Conservation (phyloP, 208 protist genomes). For the Naegleria gruberi region DNA sequence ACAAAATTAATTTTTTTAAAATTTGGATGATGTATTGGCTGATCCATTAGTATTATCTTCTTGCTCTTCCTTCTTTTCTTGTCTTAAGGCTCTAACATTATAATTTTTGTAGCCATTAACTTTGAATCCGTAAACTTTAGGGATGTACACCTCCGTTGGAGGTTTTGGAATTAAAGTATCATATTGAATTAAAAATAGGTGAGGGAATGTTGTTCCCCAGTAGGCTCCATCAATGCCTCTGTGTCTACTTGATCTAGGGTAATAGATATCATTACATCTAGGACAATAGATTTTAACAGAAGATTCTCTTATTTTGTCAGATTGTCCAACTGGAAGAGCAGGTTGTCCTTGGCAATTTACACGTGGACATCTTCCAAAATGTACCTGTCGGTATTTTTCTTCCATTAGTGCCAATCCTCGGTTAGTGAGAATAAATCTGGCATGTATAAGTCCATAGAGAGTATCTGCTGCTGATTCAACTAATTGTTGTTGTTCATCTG, state of each 20-base stretch:
- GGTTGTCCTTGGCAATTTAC: conserved; percentile 89
- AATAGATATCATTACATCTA: conserved; percentile 92
- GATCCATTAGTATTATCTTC: background rate
- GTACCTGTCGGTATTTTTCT: conserved; percentile 83
- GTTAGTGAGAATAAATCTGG: conserved; percentile 92
- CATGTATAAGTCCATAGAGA: conserved; percentile 97
- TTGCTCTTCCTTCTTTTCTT: background rate
- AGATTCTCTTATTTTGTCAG: conserved; percentile 79
- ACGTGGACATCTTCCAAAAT: conserved; percentile 91
- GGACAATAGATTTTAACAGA: conserved; percentile 93
- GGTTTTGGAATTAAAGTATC: conserved; percentile 50
- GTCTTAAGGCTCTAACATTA: background rate
- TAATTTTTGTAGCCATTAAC: conserved; percentile 50
- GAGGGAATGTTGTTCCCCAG: conserved; percentile 94
- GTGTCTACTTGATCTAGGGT: conserved; percentile 79
- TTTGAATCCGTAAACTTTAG: conserved; percentile 91
- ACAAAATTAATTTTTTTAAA: background rate
- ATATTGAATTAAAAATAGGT: conserved; percentile 73
- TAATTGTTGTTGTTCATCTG: conserved; percentile 86
- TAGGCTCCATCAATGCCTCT: conserved; percentile 88
- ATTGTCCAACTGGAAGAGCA: conserved; percentile 86
- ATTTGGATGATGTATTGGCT: background rate
- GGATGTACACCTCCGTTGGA: conserved; percentile 71
- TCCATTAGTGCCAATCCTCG: conserved; percentile 90
- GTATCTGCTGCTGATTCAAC: conserved; percentile 89